These are phyloP conservation scores for Xylariaceae sp. DNA, from an alignment of 2,329 filamentous ascomycete genomes.

Conservation along the genomic window DNA sequence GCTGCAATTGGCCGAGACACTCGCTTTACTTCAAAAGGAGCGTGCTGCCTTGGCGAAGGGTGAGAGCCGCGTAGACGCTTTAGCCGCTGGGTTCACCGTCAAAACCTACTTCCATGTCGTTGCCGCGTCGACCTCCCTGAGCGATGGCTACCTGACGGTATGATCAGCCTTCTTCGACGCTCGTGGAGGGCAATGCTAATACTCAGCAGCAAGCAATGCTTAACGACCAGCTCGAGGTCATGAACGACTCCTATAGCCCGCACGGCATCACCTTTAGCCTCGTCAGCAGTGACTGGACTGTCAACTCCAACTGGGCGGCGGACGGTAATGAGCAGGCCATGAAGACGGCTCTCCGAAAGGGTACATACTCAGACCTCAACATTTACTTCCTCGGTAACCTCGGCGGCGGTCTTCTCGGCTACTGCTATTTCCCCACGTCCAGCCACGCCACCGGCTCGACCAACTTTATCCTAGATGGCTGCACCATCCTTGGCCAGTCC, in stretches of 20 bases:
- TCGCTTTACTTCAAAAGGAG: slow-evolving; percentile 36
- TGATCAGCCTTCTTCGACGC: slow-evolving; percentile 6
- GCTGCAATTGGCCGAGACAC: slow-evolving; percentile 35
- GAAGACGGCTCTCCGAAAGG: slow-evolving; percentile 53
- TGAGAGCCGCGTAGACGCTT: slow-evolving; percentile 25
- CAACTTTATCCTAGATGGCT: slow-evolving; percentile 46
- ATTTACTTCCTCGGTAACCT: slow-evolving; percentile 51
- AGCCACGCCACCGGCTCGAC: slow-evolving; percentile 42
- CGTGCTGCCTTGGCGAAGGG: slow-evolving; percentile 30
- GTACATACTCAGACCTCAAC: slow-evolving; percentile 53
- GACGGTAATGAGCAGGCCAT: slow-evolving; percentile 49
- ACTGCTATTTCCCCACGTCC: slow-evolving; percentile 56
- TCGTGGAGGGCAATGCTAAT: slow-evolving; percentile 18
- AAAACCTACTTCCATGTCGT: slow-evolving; percentile 50
- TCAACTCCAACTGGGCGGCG: slow-evolving; percentile 54
- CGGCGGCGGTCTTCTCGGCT: slow-evolving; percentile 47
- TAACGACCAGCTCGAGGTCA: slow-evolving; percentile 48
- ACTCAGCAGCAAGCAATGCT: slow-evolving; percentile 43
- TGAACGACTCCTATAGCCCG: slow-evolving; percentile 52
- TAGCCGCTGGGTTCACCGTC: slow-evolving; percentile 41
- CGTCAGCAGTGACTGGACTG: slow-evolving; percentile 49
- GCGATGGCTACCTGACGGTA: slow-evolving; percentile 47
- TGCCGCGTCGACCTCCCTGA: slow-evolving; percentile 37
- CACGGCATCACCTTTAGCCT: slow-evolving; percentile 54
- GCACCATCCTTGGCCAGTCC: slow-evolving; percentile 34